phyloP scores from a whole-genome alignment of 345 rosid genomes.

The Durio zibethinus region DNA sequence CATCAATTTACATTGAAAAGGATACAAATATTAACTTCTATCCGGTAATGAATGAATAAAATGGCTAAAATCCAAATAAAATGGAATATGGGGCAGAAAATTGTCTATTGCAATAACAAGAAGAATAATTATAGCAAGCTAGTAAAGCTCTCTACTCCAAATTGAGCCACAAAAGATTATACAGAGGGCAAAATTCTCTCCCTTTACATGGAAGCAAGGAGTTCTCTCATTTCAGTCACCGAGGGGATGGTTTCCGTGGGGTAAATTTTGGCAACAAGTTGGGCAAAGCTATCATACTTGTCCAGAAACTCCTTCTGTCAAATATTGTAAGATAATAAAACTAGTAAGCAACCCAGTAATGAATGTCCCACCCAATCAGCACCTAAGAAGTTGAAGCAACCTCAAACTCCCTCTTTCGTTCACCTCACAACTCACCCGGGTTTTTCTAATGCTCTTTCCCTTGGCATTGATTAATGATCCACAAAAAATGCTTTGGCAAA shows the following conservation, averaged over 20 bases:
- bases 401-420: neutral
- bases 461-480: neutral
- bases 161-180: neutral
- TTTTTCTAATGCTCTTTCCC: neutral
- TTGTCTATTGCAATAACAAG: conserved; percentile 1
- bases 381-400: neutral
- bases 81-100: neutral
- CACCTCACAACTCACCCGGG: neutral
- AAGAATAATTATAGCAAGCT: conserved; percentile 25
- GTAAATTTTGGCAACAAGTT: conserved; percentile 83
- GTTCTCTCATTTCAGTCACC: conserved; percentile 73
- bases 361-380: neutral
- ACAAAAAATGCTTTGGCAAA: neutral
- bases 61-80: neutral
- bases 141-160: conserved; percentile 16
- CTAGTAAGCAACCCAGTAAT: neutral
- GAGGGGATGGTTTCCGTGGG: conserved; percentile 72
- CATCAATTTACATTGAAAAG: neutral
- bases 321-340: neutral
- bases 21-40: conserved; percentile 1
- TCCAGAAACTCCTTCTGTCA: conserved; percentile 91
- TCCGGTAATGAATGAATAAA: conserved; percentile 12
- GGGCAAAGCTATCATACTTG: conserved; percentile 91
- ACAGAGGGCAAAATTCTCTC: conserved; percentile 2
- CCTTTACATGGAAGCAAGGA: conserved; percentile 72